Base-by-base conservation (phyloP, 73 alveolate species). In the Blepharisma japonicum region DNA sequence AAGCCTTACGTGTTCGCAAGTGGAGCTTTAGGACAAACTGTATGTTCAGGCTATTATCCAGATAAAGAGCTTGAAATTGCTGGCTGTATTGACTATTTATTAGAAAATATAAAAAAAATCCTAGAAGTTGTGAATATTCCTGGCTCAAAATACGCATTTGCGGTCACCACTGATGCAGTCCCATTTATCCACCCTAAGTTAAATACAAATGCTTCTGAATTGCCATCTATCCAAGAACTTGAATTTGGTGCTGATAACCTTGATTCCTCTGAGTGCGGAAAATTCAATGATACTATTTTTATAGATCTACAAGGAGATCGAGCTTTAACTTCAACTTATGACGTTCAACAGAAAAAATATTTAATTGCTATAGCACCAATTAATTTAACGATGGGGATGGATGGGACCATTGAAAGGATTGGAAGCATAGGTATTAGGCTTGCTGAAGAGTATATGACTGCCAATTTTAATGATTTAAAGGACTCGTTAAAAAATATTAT, bases 1-100 rank as follows among this genome's bases (percentile, higher is more conserved):
- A 39, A 61, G 47, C 74, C 74, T 61, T 61, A 61, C 23, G 74
- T 61, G 14, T 61, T 61, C 23, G 74, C 74, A 14, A 39, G 23
- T 61, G 47, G 47, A 20, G 47, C 18, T 14, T 8, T 61, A 2
- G 74, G 74, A 25, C 74, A 61, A 25, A 61, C 74, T 20, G 14
- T 61, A 14, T 61, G 74, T 61, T 2, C 23, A 14, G 74, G 74
- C 47, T 61, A 39, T 4, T 9, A 61, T 2, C 47, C 14, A 14
- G 2, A 11, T 11, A 25, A 61, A 18, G 46, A 14, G 2, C 14
- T 61, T 61, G 47, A 39, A 9, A 14, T 61, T 61, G 74, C 74
- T 61, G 14, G 47, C 18, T 61, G 74, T 61, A 61, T 61, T 5
- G 74, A 61, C 5, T 61, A 61, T 61, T n/a, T 8, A 9, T 2